Base-by-base conservation (phyloP, 176 grass and related monocot genomes). In the Pharus latifolius region DNA sequence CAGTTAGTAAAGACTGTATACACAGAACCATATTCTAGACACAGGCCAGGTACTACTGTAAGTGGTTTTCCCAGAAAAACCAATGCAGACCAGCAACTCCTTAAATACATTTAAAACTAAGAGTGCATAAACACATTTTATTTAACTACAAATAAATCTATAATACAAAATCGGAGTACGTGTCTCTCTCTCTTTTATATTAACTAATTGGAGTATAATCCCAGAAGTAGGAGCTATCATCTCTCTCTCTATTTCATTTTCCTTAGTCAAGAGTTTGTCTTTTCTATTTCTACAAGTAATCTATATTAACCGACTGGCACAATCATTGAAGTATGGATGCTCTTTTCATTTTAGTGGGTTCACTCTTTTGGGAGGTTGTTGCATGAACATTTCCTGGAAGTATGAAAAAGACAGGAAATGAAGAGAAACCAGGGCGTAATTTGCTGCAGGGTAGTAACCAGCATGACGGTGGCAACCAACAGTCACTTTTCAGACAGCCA, bases 371-470 rank as follows among this genome's bases (percentile, higher is more conserved):
- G 28, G 29, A 52, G 15, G 44, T 4, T 0, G 15, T 44, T 66
- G 28, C 60, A 33, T 59, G 34, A 32, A 73, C 60, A 35, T 17
- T 60, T 74, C 22, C 17, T n/a, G 51, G n/a, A 30, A 10, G 23
- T 38, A 7, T 23, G 43, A 56, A 67, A 52, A 38, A 50, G 53
- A 51, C 54, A 77, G 41, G 5, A 48, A 20, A 35, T 70, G 14
- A 61, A 55, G 47, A 6, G 38, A 61, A 55, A 63, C 16, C 63
- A 63, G 67, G 29, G 20, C 37, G 37, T 70, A 69, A 70, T n/a
- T n/a, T n/a, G 64, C 10, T 53, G 31, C 3, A 37, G 20, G 22
- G n/a, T 18, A 14, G 50, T 28, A 66, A 59, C 20, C 32, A 44
- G 7, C 26, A 66, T 16, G 25, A 50, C 34, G 65, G 24, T n/a